phyloP scores from a whole-genome alignment of 2,329 filamentous ascomycete species.

The Pezicula rhizophila region DNA sequence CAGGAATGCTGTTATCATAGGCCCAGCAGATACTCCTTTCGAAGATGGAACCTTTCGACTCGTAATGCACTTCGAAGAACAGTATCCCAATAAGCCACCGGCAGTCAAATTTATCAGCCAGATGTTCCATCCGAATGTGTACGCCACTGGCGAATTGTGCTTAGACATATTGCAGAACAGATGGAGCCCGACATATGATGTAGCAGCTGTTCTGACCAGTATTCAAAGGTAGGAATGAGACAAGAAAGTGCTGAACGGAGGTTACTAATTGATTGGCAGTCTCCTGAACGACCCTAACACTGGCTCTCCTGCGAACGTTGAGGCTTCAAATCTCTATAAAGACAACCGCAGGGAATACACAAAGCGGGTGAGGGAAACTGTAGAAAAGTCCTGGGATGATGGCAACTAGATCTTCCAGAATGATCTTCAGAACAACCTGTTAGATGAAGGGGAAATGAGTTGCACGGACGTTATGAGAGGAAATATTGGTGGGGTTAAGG shows the following conservation, averaged over 20 bases:
- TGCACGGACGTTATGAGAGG: constrained; percentile 8
- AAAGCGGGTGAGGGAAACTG: constrained; percentile 90
- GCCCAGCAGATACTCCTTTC: constrained; percentile 92
- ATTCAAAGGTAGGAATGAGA: constrained; percentile 74
- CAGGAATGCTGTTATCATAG: constrained; percentile 98
- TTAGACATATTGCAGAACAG: constrained; percentile 95
- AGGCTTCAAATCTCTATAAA: constrained; percentile 97
- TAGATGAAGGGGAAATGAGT: background rate
- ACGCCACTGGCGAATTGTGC: constrained; percentile 92
- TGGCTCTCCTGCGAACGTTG: constrained; percentile 95
- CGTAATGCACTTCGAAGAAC: constrained; percentile 98
- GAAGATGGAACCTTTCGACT: constrained; percentile 97
- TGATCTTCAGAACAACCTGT: background rate
- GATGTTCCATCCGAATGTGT: constrained; percentile 99
- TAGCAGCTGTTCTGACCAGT: constrained; percentile 92
- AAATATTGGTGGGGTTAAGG: constrained; percentile 16
- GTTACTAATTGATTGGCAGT: constrained; percentile 45
- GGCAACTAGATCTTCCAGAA: constrained; percentile 40
- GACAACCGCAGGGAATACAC: constrained; percentile 96
- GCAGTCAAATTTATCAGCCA: constrained; percentile 97
- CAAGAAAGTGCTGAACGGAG: background rate
- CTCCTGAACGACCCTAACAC: constrained; percentile 97
- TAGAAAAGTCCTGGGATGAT: constrained; percentile 98
- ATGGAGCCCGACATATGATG: constrained; percentile 98
- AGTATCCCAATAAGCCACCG: constrained; percentile 97